Conservation (phyloP, 768 basidiomycete genomes). For the Naganishia kalamii region DNA sequence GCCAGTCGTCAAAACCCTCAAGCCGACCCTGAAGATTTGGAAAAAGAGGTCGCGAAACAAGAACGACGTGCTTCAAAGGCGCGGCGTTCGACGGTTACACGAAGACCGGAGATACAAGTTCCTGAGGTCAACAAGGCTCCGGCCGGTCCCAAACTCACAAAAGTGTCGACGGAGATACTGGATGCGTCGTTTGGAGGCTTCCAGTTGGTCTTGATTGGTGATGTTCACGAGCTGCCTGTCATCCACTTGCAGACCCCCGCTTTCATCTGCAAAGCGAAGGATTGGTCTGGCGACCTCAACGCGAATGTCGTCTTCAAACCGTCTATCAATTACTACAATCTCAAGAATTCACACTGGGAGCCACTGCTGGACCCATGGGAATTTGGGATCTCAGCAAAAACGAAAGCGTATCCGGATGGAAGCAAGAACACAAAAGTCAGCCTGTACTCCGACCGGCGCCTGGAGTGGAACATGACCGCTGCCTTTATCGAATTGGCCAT, state of each 20-base stretch:
- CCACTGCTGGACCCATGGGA: conserved; percentile 96
- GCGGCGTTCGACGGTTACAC: conserved; percentile 28
- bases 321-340: conserved; percentile 87
- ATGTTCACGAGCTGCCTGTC: conserved; percentile 89
- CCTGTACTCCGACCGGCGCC: conserved; percentile 68
- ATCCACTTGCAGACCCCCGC: conserved; percentile 80
- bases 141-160: conserved; percentile 2
- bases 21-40: neutral
- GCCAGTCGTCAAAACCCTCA: conserved; percentile 47
- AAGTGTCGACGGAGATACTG: conserved; percentile 44
- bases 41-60: conserved; percentile 3
- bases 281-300: conserved; percentile 88
- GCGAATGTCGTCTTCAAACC: conserved; percentile 67
- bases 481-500: conserved; percentile 80
- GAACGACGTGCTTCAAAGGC: neutral
- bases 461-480: conserved; percentile 85
- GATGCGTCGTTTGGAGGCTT: conserved; percentile 84
- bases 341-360: conserved; percentile 97
- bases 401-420: conserved; percentile 9
- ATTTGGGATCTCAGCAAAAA: conserved; percentile 35
- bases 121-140: neutral
- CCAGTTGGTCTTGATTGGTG: conserved; percentile 86
- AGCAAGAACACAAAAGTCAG: conserved; percentile 52
- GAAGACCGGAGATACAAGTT: conserved; percentile 9
- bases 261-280: conserved; percentile 72